Percentiles rank a stretch among this genome's conserved stretches.
phyloP scores from a whole-genome alignment of 2,329 filamentous ascomycete genomes.

The Grosmannia clavigera region DNA sequence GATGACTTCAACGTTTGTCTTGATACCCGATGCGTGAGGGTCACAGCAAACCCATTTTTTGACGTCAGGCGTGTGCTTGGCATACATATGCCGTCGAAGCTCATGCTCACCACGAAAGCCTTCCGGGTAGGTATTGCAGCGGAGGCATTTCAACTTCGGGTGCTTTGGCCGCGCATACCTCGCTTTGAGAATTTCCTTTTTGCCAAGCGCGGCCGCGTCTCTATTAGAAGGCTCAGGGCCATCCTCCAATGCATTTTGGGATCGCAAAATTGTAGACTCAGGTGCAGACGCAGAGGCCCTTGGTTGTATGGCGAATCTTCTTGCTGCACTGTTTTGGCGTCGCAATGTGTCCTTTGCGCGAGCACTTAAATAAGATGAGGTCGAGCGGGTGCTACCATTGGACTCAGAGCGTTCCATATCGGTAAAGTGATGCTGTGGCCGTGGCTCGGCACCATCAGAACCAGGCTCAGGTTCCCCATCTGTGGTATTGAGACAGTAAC shows the following conservation, averaged over 20 bases:
- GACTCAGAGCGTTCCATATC: conserved; percentile 33
- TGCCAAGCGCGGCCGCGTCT: conserved; percentile 25
- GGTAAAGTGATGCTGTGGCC: neutral
- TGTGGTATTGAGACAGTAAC: neutral
- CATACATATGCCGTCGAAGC: conserved; percentile 52
- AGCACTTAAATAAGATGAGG: conserved; percentile 28
- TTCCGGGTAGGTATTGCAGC: conserved; percentile 59
- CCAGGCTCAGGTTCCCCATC: too few relatives aligned
- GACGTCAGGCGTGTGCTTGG: conserved; percentile 47
- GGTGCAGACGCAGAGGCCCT: neutral
- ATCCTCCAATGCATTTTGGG: neutral
- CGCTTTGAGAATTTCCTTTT: conserved; percentile 29
- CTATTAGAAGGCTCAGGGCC: neutral
- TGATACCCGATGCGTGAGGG: conserved; percentile 28
- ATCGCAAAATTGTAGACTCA: neutral
- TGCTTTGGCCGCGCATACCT: conserved; percentile 52
- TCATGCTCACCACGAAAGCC: conserved; percentile 85
- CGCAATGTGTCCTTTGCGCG: conserved; percentile 36
- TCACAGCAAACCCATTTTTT: conserved; percentile 49
- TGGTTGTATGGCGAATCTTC: neutral
- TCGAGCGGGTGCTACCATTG: conserved; percentile 34
- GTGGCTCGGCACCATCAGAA: neutral
- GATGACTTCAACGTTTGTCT: conserved; percentile 36
- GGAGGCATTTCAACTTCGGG: conserved; percentile 56
- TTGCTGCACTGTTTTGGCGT: conserved; percentile 31